Evolutionary conservation across 2,329 filamentous ascomycete species (phyloP).

Genomic region (Stachybotrys echinatus): DNA sequence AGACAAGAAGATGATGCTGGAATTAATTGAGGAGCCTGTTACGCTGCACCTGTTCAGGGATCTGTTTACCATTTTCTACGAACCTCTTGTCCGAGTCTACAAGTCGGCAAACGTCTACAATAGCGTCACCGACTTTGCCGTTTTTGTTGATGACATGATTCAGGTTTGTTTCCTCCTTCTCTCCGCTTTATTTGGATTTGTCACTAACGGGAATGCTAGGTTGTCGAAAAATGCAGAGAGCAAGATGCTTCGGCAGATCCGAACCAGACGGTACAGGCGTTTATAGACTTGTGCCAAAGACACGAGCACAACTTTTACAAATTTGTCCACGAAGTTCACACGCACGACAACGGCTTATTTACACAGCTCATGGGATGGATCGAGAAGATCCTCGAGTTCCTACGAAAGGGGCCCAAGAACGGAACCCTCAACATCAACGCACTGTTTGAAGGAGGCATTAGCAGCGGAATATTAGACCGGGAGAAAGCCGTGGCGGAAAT

Average conservation of each 20-base stretch:
- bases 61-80: conserved; percentile 97
- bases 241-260: conserved; percentile 89
- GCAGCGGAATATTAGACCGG: conserved; percentile 63
- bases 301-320: conserved; percentile 99
- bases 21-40: conserved; percentile 93
- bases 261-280: conserved; percentile 96
- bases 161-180: conserved; percentile 40
- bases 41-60: conserved; percentile 94
- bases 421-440: conserved; percentile 93
- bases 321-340: conserved; percentile 96
- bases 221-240: conserved; percentile 60
- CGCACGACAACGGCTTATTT: conserved; percentile 94
- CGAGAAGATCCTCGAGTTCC: conserved; percentile 88
- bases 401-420: conserved; percentile 78
- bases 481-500: conserved; percentile 73
- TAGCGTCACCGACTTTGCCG: conserved; percentile 92
- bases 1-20: conserved; percentile 96
- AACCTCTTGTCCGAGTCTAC: conserved; percentile 93
- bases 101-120: conserved; percentile 98
- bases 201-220: conserved; percentile 27
- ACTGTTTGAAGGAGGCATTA: conserved; percentile 75
- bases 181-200: background rate
- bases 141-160: conserved; percentile 91
- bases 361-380: conserved; percentile 97
- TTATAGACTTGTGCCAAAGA: conserved; percentile 91